phyloP scores from a whole-genome alignment of 192 early-diverging fungal species.

The Podila clonocystis region DNA sequence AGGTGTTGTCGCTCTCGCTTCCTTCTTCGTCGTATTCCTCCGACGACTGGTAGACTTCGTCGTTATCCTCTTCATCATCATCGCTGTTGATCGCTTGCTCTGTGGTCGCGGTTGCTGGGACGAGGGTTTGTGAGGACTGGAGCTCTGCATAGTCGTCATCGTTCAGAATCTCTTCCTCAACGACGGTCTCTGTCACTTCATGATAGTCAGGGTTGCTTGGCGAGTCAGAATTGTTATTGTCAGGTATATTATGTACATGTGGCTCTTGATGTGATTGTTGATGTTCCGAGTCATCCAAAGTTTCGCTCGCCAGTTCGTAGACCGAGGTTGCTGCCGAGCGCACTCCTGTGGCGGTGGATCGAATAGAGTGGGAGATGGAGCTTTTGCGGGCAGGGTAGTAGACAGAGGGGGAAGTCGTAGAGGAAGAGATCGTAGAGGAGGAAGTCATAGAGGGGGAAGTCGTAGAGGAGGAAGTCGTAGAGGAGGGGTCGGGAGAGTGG shows the following conservation, averaged over 20 bases:
- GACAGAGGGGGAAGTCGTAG: not conserved
- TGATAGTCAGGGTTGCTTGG: conserved; percentile 1
- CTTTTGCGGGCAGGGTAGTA: conserved; percentile 8
- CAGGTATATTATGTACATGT: not conserved
- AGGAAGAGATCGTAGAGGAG: too few species aligned
- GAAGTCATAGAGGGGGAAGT: conserved; percentile 3
- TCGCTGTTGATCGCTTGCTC: not conserved
- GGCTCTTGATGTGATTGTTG: not conserved
- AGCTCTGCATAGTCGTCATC: conserved; percentile 21
- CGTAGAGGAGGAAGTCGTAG: not conserved
- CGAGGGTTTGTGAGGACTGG: not conserved
- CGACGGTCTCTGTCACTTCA: conserved; percentile 33
- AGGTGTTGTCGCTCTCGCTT: conserved; percentile 1
- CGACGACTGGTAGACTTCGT: conserved; percentile 44
- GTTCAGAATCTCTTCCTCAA: conserved; percentile 33
- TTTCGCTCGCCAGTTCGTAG: conserved; percentile 40
- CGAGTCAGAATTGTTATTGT: not conserved
- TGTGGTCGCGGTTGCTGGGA: too few species aligned
- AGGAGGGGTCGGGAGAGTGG: not conserved
- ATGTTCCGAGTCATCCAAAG: conserved; percentile 6
- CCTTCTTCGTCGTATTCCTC: conserved; percentile 29
- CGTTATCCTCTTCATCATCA: conserved; percentile 18
- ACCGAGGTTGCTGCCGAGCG: conserved; percentile 35
- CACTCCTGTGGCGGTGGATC: conserved; percentile 15
- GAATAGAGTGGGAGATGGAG: conserved; percentile 23